Evolutionary conservation across 257 asterid genomes (phyloP).

Genomic region (Forsythia suspensa): DNA sequence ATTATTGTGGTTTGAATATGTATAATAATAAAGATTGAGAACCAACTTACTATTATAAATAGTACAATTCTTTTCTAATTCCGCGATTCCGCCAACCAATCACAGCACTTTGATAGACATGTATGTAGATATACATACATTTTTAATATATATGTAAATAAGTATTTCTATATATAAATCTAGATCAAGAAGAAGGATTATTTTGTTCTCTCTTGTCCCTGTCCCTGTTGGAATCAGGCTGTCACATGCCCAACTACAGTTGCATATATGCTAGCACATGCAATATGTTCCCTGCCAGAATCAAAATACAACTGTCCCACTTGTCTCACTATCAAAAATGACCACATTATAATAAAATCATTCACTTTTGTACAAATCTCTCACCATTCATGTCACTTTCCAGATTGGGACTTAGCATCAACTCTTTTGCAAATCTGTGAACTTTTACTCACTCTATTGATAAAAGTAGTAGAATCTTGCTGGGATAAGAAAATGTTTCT

Average conservation of each 20-base stretch:
- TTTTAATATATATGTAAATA: neutral
- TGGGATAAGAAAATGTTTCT: neutral
- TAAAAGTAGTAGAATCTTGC: neutral
- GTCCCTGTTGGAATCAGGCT: constrained; percentile 29
- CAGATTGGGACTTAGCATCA: constrained; percentile 18
- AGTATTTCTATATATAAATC: neutral
- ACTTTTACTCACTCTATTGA: neutral
- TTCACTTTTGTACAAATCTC: constrained; percentile 3
- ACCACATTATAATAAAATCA: constrained; percentile 16
- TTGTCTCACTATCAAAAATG: constrained; percentile 48
- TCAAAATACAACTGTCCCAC: constrained; percentile 62
- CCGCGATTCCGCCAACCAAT: neutral
- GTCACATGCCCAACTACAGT: constrained; percentile 53
- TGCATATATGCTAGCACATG: constrained; percentile 7
- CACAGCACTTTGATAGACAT: neutral
- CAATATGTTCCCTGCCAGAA: neutral
- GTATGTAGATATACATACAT: neutral
- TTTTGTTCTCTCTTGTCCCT: constrained; percentile 21
- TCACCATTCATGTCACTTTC: constrained; percentile 37
- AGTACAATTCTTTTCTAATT: neutral
- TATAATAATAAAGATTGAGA: too few species aligned
- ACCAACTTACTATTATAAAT: neutral
- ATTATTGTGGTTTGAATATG: too few species aligned
- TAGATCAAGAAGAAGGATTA: neutral
- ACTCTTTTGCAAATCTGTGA: neutral